phyloP scores from a whole-genome alignment of 306 rosid genomes.

The Alnus glutinosa region DNA sequence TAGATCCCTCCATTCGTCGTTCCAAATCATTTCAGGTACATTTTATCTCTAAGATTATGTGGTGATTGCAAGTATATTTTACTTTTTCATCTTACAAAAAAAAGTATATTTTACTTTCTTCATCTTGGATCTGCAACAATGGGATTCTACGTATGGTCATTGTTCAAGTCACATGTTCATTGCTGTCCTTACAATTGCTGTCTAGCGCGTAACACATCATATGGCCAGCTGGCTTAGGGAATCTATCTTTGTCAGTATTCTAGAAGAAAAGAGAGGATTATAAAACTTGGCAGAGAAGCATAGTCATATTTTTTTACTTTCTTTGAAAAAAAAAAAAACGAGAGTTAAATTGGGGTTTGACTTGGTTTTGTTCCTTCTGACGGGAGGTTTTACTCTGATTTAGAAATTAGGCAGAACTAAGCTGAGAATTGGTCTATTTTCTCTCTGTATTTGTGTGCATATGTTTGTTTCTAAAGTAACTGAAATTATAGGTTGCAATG shows the following conservation, averaged over 20 bases:
- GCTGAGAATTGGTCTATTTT: background rate
- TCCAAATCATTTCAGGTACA: constrained; percentile 81
- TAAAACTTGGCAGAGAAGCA: background rate
- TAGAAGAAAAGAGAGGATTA: background rate
- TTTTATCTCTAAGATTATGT: background rate
- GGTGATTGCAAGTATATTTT: background rate
- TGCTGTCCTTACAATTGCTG: background rate
- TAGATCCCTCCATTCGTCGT: constrained; percentile 74
- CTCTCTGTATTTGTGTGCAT: too few species aligned
- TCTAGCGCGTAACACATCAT: background rate
- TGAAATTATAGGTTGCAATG: background rate
- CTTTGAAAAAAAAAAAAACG: background rate
- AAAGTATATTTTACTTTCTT: too few species aligned
- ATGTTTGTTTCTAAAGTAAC: background rate
- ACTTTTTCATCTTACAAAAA: background rate
- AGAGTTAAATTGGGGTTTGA: too few species aligned
- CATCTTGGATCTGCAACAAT: background rate
- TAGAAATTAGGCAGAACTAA: background rate
- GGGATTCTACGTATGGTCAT: background rate
- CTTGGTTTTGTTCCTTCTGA: background rate
- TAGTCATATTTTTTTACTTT: background rate
- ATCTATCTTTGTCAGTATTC: background rate
- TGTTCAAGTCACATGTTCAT: background rate
- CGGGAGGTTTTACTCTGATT: background rate
- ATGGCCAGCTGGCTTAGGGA: background rate